These are phyloP conservation scores for Byssothecium circinans DNA, from an alignment of 2,329 filamentous ascomycete genomes.

Conservation along the genomic window DNA sequence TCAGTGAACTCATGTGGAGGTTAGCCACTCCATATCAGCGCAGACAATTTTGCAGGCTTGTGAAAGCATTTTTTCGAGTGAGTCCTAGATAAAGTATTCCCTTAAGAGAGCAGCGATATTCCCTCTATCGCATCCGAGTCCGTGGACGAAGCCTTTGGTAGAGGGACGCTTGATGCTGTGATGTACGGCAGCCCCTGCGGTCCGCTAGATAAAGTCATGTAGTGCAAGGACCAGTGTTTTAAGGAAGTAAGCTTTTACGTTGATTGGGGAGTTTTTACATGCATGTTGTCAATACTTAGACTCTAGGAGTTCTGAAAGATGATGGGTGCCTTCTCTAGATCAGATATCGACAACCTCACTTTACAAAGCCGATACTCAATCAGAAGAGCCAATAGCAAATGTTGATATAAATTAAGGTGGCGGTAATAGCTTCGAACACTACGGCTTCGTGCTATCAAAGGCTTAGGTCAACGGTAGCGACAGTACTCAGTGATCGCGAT, in stretches of 20 bases:
- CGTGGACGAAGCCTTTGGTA: conserved; percentile 61
- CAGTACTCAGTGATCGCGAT: too few species aligned
- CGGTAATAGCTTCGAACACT: conserved; percentile 27
- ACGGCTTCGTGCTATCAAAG: conserved; percentile 14
- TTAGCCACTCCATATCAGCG: too few species aligned
- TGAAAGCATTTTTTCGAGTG: too few species aligned
- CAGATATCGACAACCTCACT: conserved; percentile 37
- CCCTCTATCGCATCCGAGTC: conserved; percentile 42
- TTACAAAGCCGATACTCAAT: conserved; percentile 32
- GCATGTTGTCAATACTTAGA: conserved; percentile 30
- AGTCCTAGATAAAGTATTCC: too few species aligned
- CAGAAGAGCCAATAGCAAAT: conserved; percentile 25
- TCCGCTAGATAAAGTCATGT: conserved; percentile 53
- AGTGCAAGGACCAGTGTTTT: conserved; percentile 54
- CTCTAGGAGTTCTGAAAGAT: conserved; percentile 52
- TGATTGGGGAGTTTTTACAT: too few species aligned
- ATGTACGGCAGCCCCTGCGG: conserved; percentile 58
- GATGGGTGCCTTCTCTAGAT: conserved; percentile 56
- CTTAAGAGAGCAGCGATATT: too few species aligned
- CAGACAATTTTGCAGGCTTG: too few species aligned
- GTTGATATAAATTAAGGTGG: conserved; percentile 23
- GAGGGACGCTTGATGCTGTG: conserved; percentile 60
- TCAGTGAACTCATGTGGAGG: too few species aligned
- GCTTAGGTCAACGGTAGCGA: too few species aligned
- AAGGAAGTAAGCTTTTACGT: conserved; percentile 46